These are phyloP conservation scores for Cyanidioschyzon merolae DNA, from an alignment of 23 red algal species.

Conservation along the genomic window DNA sequence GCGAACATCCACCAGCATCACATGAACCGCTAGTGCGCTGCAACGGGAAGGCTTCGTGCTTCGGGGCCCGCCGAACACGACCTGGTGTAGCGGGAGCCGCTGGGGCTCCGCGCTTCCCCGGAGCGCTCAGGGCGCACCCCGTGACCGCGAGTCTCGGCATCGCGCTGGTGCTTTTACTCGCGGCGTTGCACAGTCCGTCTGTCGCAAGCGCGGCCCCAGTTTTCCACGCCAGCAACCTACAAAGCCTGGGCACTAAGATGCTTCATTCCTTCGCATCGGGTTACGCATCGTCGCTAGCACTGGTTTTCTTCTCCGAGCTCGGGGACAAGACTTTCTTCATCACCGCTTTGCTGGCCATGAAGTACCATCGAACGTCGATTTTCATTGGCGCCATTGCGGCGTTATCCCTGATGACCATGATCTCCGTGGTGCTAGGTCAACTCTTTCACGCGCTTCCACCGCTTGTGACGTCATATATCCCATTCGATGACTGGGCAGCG, in stretches of 20 bases:
- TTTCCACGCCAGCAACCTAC: background rate
- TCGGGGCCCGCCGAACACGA: too few species aligned
- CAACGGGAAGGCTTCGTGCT: too few species aligned
- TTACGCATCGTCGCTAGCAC: constrained; percentile 34
- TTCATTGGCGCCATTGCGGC: constrained; percentile 57
- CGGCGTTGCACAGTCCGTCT: background rate
- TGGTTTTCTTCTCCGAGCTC: constrained; percentile 78
- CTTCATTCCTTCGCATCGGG: constrained; percentile 5
- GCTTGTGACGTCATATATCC: constrained; percentile 55
- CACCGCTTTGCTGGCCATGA: constrained; percentile 89
- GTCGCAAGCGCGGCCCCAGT: background rate
- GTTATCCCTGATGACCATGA: constrained; percentile 73
- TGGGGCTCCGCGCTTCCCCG: too few species aligned
- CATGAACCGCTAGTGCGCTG: too few species aligned
- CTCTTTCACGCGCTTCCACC: constrained; percentile 78
- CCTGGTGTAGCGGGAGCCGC: too few species aligned
- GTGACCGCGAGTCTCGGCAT: too few species aligned
- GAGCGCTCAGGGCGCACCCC: too few species aligned
- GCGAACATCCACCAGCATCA: too few species aligned
- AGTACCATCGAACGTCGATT: constrained; percentile 41
- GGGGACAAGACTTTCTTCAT: constrained; percentile 98
- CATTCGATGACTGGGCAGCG: constrained; percentile 93
- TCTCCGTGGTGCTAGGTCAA: constrained; percentile 79
- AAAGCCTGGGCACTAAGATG: background rate
- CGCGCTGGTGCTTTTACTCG: background rate